A percentile compares a stretch with the other conserved stretches of the same genome.
Conservation (phyloP, 306 rosid genomes). For the Rubus parviflorus region DNA sequence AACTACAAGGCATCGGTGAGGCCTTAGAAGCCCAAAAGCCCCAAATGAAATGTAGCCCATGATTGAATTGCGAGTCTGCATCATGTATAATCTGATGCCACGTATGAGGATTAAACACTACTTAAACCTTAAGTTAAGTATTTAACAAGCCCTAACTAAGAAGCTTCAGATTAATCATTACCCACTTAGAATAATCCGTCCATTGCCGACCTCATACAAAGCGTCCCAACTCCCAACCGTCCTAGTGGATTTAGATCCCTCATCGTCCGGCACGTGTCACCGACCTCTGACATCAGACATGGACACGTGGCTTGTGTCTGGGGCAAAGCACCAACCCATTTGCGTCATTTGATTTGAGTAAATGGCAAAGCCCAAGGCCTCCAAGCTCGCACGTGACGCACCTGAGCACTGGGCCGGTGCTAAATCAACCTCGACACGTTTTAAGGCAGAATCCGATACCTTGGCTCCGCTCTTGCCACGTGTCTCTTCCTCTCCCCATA, state of each 20-base stretch:
- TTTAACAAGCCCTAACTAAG: background rate
- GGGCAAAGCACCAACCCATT: constrained; percentile 33
- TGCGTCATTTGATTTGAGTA: background rate
- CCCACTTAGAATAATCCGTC: constrained; percentile 9
- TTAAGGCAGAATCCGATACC: constrained; percentile 49
- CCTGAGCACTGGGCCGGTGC: constrained; percentile 28
- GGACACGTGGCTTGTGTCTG: constrained; percentile 46
- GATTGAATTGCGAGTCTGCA: too few relatives aligned
- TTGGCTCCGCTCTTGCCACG: constrained; percentile 35
- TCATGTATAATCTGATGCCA: too few relatives aligned
- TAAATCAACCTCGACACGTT: constrained; percentile 36
- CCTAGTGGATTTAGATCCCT: background rate
- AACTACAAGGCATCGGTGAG: background rate
- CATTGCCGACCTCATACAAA: background rate
- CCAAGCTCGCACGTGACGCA: constrained; percentile 1
- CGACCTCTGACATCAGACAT: constrained; percentile 25
- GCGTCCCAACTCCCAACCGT: background rate
- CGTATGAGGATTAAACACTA: too few relatives aligned
- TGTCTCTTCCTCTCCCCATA: constrained; percentile 15
- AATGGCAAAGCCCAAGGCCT: background rate
- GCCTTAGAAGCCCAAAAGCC: background rate
- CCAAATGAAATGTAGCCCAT: background rate
- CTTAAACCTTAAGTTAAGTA: background rate
- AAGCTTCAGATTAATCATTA: constrained; percentile 2
- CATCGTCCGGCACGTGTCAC: constrained; percentile 39